Base-by-base conservation (phyloP, 495 filamentous ascomycete genomes). In the Lepidopterella palustris region DNA sequence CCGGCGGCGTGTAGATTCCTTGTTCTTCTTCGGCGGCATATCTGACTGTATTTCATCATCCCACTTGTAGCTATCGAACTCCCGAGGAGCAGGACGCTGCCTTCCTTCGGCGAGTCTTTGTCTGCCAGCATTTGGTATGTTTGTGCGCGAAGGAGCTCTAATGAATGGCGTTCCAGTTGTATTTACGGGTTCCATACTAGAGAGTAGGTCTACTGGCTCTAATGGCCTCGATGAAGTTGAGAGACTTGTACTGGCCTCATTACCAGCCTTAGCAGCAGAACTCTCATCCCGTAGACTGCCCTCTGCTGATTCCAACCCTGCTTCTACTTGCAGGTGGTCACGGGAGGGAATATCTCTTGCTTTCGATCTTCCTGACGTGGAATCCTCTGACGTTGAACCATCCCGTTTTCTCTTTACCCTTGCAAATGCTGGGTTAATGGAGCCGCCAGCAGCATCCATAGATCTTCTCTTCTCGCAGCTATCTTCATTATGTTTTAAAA, bases 81-180 rank as follows among this genome's bases (percentile, higher is more conserved):
- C 60, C 25, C 58, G 64, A 10, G 64, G 57, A 24, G 26, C 32
- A 6, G 64, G 64, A 20, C 64, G 64, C 24, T 28, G 54, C 27
- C 45, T 42, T 8, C 59, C 47, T 28, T 67, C 58, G 26, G 32
- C 15, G 13, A 59, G 51, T 58, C 29, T 29, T 27, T 58, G 50
- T 26, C 42, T 39, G 20, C 59, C 52, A 9, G 60, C 28, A 9
- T 61, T 50, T 1, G 53, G 40, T 4, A 66, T 2, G 20, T 70
- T 64, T 26, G 61, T 71, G 18, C 70, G 55, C 1, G 72, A 73
- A 23, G 72, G 74, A 10, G 72, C 74, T 55, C 74, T 61, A n/a
- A 74, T 70, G 40, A 76, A 76, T 0, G 74, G 74, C 0, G 60
- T 76, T 1, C 74, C 71, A 8, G 74, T 76, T 4, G 71, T 75